Conservation (phyloP, 1,284 basidiomycete genomes). For the Vanrija pseudolonga region DNA sequence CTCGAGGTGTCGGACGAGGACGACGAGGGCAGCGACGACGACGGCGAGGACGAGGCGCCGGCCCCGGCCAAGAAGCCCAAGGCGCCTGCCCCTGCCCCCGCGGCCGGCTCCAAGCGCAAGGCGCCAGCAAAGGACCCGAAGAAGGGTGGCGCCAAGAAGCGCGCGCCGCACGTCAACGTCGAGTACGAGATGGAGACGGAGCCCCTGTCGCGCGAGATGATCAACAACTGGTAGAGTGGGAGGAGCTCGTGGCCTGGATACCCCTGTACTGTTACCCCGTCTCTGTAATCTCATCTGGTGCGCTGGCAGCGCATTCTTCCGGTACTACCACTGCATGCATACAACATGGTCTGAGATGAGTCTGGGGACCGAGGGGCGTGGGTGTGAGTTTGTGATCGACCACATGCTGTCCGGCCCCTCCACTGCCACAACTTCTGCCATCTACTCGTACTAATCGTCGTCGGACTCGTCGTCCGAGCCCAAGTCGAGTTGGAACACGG, state of each 20-base stretch:
- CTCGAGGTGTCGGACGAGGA: constrained; percentile 45
- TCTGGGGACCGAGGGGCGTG: too few species aligned
- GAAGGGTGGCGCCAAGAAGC: constrained; percentile 51
- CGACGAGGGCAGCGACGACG: constrained; percentile 39
- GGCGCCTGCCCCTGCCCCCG: constrained; percentile 5
- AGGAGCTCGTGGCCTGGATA: neutral
- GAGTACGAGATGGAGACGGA: constrained; percentile 94
- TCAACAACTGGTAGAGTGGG: constrained; percentile 49
- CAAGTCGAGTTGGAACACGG: constrained; percentile 40
- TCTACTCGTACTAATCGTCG: constrained; percentile 13
- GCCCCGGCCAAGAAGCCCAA: constrained; percentile 10
- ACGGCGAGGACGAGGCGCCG: constrained; percentile 46
- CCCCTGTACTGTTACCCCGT: neutral
- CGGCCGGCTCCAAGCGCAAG: constrained; percentile 44
- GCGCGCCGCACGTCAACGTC: constrained; percentile 73
- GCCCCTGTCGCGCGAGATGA: constrained; percentile 54
- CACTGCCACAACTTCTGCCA: neutral
- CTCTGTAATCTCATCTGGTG: neutral
- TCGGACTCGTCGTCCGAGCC: constrained; percentile 35
- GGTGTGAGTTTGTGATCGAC: too few species aligned
- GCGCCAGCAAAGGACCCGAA: constrained; percentile 54
- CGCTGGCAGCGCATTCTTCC: neutral
- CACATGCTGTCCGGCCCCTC: neutral
- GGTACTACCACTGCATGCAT: constrained; percentile 16
- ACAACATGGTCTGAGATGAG: constrained; percentile 12